These are phyloP conservation scores for Trypanosoma avium DNA, from an alignment of 208 protist species.

Conservation along the genomic window DNA sequence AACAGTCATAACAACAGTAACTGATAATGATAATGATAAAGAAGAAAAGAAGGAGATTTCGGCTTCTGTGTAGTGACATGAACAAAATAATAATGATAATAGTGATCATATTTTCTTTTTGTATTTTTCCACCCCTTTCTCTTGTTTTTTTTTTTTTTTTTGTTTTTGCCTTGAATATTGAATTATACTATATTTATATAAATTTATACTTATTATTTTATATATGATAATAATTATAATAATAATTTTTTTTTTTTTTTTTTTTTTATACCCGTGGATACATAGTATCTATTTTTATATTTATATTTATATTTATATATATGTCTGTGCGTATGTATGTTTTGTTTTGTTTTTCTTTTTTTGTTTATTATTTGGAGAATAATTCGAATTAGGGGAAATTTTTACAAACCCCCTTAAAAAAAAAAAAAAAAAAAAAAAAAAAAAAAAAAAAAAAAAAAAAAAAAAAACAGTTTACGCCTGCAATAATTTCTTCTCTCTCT, in stretches of 20 bases:
- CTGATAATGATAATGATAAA: constrained; percentile 9
- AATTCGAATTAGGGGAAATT: too few species aligned
- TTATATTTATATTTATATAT: neutral
- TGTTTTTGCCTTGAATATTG: neutral
- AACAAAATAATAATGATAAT: neutral
- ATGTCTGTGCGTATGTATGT: too few species aligned
- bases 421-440: too few species aligned
- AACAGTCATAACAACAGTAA: neutral
- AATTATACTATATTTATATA: too few species aligned
- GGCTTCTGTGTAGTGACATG: neutral
- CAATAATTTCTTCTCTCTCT: too few species aligned
- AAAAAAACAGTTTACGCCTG: too few species aligned
- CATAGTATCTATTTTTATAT: constrained; percentile 5
- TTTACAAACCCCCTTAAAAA: too few species aligned
- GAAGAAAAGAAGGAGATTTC: constrained; percentile 13
- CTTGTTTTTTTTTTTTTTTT: constrained; percentile 6
- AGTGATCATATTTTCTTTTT: constrained; percentile 9
- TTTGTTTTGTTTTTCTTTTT: too few species aligned
- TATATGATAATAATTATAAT: constrained; percentile 2
- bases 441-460: too few species aligned
- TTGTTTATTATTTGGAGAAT: too few species aligned
- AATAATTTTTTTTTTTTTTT: neutral
- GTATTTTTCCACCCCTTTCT: constrained; percentile 1
- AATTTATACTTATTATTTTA: too few species aligned
- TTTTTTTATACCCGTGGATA: constrained; percentile 1